These are phyloP conservation scores for Candida patagonica DNA, from an alignment of 805 yeast genomes.

Conservation along the genomic window DNA sequence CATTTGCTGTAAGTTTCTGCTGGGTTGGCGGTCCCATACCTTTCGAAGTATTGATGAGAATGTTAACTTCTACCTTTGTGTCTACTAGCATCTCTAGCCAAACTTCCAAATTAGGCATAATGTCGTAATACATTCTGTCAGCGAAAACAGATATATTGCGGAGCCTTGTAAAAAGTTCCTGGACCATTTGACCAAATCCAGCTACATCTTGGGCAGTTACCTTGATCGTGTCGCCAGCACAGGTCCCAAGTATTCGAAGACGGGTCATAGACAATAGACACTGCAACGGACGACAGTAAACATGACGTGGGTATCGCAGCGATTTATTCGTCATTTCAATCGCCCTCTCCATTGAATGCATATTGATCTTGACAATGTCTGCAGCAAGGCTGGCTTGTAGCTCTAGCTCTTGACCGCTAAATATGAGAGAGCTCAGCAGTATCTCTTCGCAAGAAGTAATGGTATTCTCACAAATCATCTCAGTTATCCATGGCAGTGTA, in stretches of 20 bases:
- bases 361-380: not conserved
- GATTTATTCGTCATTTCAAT: constrained; percentile 3
- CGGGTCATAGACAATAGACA: constrained; percentile 15
- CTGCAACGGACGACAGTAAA: constrained; percentile 17
- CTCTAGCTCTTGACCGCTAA: not conserved
- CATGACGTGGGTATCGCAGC: constrained; percentile 12
- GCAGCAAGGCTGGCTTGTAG: constrained; percentile 5
- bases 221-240: constrained; percentile 10
- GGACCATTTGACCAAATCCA: no score
- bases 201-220: no score
- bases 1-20: no score
- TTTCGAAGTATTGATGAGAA: no score
- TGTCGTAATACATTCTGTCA: no score
- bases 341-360: constrained; percentile 5
- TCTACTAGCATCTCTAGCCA: no score
- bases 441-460: not conserved
- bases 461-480: not conserved
- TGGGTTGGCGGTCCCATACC: no score
- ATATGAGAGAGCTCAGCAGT: not conserved
- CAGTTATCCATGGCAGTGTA: no score
- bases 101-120: no score
- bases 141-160: no score
- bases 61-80: no score
- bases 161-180: no score
- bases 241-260: constrained; percentile 11